Evolutionary conservation across 2,329 filamentous ascomycete species (phyloP), one percentile per base, ranked within the genome.

Genomic region (Daldinia sp.): DNA sequence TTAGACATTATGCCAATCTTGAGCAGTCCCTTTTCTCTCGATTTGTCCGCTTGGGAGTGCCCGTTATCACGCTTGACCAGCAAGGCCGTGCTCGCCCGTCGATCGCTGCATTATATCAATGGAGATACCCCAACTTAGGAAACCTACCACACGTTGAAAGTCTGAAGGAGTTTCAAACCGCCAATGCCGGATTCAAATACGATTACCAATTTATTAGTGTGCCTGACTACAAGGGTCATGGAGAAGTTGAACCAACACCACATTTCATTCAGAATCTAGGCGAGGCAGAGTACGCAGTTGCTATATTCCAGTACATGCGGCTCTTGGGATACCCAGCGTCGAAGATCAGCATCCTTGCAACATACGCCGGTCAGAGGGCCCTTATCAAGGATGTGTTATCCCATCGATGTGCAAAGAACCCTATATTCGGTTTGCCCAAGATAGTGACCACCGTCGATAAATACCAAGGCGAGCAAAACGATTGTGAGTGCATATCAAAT

Each of bases 391-490:
- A 99, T 76, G 93, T 99, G 3, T 79, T 99, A 52, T 81, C 80
- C 11, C 92, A 96, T 74, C 86, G 95, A 61, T 99, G 95, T 77
- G 90, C 88, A 34, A 90, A 87, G 71, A 96, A 93, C 71, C 81
- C 88, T 1, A 81, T 98, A 17, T 99, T 99, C 78, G 94, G 94
- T 7, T 80, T 97, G 77, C 95, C 95, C 15, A 91, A 90, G 77
- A 90, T 91, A 54, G 92, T 99, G 25, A 94, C 92, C 3, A 99
- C 96, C 4, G 94, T 99, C 66, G 95, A 99, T 80, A 97, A 97
- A 77, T 99, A 98, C 74, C 95, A 99, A 80, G 96, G 95, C 76
- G 95, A 99, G 82, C 95, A 99, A 79, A 99, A 99, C 78, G 95
- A 99, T 74, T 98, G 92, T 95, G 84, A 84, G 91, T 87, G 58